These are phyloP conservation scores for Penicillium ucsense DNA, from an alignment of 495 filamentous ascomycete genomes.

Conservation along the genomic window DNA sequence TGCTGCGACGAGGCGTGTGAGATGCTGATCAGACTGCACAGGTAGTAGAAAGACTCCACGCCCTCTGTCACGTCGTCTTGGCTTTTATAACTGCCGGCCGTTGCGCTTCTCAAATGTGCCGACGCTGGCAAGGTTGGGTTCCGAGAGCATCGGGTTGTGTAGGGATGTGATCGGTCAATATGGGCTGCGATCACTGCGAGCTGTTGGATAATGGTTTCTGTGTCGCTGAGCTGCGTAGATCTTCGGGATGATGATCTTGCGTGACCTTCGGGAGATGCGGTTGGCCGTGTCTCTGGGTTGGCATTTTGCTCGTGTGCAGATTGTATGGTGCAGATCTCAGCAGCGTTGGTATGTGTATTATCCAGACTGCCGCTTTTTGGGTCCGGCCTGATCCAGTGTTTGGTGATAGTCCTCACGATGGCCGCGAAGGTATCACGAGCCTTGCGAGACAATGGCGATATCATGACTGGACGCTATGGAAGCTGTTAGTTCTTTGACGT, in stretches of 20 bases:
- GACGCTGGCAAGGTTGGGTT: background rate
- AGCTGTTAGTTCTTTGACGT: too few relatives aligned
- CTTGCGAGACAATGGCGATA: too few relatives aligned
- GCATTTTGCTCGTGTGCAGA: background rate
- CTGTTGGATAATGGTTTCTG: conserved; percentile 9
- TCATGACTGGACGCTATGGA: too few relatives aligned
- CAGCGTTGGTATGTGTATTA: background rate
- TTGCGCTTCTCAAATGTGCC: background rate
- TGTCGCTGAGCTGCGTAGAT: conserved; percentile 5
- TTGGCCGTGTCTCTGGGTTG: background rate
- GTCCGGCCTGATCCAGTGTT: too few relatives aligned
- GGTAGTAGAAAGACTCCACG: conserved; percentile 19
- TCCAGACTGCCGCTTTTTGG: background rate
- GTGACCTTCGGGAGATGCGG: background rate
- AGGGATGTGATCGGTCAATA: conserved; percentile 4
- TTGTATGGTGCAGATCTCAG: background rate
- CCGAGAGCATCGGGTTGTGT: background rate
- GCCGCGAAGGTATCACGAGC: too few relatives aligned
- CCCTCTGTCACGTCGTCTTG: conserved; percentile 2
- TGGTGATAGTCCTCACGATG: too few relatives aligned
- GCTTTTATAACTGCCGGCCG: background rate
- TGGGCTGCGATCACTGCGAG: conserved; percentile 8
- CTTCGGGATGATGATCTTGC: background rate
- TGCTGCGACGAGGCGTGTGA: conserved; percentile 4
- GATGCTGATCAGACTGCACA: conserved; percentile 17